Percentiles rank a stretch among this genome's conserved stretches.
These are phyloP conservation scores for Vinca major DNA, from an alignment of 305 asterid species.

Conservation along the genomic window DNA sequence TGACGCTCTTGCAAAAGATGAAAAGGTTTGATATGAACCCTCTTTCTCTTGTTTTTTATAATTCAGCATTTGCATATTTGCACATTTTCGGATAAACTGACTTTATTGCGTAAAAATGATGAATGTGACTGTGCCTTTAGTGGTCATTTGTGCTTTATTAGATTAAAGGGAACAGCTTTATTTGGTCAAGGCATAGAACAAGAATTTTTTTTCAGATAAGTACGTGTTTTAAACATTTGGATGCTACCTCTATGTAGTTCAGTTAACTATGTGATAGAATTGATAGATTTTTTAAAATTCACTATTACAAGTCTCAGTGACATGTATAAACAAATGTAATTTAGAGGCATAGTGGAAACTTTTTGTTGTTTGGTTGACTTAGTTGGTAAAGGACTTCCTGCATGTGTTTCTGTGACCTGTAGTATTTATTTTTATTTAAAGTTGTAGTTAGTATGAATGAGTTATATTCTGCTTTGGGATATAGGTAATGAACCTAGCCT, in stretches of 20 bases:
- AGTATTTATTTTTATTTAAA: no score
- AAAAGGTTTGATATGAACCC: constrained; percentile 39
- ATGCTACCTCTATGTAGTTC: neutral
- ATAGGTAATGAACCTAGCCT: no score
- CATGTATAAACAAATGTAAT: neutral
- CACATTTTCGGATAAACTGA: neutral
- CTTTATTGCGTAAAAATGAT: neutral
- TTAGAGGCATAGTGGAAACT: neutral
- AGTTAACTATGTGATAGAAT: neutral
- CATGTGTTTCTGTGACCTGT: no score
- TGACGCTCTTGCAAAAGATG: constrained; percentile 68
- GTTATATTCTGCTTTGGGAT: no score
- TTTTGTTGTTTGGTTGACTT: no score
- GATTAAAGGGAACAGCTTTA: neutral
- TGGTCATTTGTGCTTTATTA: neutral
- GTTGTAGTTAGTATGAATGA: no score
- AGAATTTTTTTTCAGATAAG: neutral
- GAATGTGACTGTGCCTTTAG: neutral
- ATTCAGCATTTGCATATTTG: constrained; percentile 10
- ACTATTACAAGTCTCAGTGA: neutral
- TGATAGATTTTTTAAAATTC: neutral
- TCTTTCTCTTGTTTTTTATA: constrained; percentile 1
- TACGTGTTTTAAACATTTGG: neutral
- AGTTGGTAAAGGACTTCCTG: no score
- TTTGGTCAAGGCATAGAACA: neutral